Evolutionary conservation across 805 yeast species (phyloP).

Genomic region (Metschnikowia cubensis): DNA sequence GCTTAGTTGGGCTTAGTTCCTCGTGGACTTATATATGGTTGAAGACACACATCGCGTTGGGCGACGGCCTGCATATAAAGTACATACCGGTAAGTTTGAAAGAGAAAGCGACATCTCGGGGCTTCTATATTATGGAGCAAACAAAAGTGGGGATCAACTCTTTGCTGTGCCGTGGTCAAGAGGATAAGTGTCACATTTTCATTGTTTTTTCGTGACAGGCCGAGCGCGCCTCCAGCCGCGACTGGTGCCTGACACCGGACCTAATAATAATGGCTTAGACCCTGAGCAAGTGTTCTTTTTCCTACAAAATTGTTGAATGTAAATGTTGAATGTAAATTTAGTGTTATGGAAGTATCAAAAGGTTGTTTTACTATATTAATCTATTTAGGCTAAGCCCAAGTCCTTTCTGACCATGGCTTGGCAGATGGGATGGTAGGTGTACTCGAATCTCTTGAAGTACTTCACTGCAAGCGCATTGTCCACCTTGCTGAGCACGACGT

Average conservation of each 20-base stretch:
- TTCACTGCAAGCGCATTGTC: slow-evolving; percentile 61
- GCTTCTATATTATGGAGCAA: not conserved
- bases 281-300: too few relatives aligned
- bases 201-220: not conserved
- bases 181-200: slow-evolving; percentile 3
- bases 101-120: slow-evolving; percentile 28
- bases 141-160: not conserved
- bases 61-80: not conserved
- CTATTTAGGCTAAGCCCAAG: slow-evolving; percentile 38
- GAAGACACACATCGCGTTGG: too few relatives aligned
- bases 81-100: slow-evolving; percentile 39
- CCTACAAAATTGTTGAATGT: too few relatives aligned
- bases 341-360: too few relatives aligned
- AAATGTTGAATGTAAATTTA: too few relatives aligned
- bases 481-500: slow-evolving; percentile 57
- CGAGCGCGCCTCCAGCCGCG: slow-evolving; percentile 5
- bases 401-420: slow-evolving; percentile 80
- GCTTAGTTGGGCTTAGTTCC: too few relatives aligned
- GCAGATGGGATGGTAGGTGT: slow-evolving; percentile 81
- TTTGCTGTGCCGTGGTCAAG: not conserved
- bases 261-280: too few relatives aligned
- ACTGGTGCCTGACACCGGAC: not conserved
- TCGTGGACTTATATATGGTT: too few relatives aligned
- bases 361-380: too few relatives aligned
- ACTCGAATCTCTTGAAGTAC: slow-evolving; percentile 59